A percentile compares a stretch with the other conserved stretches of the same genome.
These are phyloP conservation scores for Spatholobus suberectus DNA, from an alignment of 306 rosid genomes.

Conservation along the genomic window DNA sequence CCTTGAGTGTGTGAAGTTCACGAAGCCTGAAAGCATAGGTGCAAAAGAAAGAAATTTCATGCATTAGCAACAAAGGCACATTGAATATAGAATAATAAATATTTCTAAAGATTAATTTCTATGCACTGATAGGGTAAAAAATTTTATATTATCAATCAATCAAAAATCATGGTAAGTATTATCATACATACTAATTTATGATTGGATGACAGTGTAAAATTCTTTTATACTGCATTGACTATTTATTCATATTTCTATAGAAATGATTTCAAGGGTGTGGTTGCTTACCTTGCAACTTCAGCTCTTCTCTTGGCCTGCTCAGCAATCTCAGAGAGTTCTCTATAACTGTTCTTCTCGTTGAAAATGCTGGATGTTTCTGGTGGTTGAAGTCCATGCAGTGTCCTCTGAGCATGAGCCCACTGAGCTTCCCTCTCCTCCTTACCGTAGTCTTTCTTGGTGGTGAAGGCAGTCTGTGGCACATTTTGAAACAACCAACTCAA, in stretches of 20 bases:
- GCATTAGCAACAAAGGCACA: not conserved
- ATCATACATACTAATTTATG: not conserved
- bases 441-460: slow-evolving; percentile 98
- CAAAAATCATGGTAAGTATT: not conserved
- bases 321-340: slow-evolving; percentile 95
- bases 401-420: slow-evolving; percentile 99
- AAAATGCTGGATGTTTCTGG: slow-evolving; percentile 66
- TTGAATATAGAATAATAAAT: not conserved
- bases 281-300: slow-evolving; percentile 88
- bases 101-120: not conserved
- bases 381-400: slow-evolving; percentile 95
- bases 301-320: slow-evolving; percentile 99
- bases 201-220: not conserved
- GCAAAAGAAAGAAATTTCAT: not conserved
- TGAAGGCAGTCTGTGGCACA: slow-evolving; percentile 87
- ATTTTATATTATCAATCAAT: not conserved
- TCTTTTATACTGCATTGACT: not conserved
- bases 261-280: not conserved
- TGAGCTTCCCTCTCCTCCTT: slow-evolving; percentile 97
- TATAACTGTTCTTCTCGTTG: slow-evolving; percentile 84
- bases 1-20: slow-evolving; percentile 93
- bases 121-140: not conserved
- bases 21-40: slow-evolving; percentile 72
- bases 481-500: slow-evolving; percentile 32
- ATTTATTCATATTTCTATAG: not conserved